Conservation (phyloP, 179 eudicot genomes). For the Actinidia arguta region DNA sequence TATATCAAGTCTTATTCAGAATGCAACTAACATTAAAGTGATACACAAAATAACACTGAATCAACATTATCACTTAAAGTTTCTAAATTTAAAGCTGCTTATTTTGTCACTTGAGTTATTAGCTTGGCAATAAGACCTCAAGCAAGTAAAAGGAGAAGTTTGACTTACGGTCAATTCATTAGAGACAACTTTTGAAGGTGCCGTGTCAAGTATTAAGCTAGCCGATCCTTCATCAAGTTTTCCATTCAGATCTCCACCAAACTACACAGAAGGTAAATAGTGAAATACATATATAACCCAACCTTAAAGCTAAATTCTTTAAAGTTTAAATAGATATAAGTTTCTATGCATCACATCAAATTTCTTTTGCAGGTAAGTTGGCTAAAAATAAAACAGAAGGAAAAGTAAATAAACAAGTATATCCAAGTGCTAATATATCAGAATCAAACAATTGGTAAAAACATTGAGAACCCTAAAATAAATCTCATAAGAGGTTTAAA, state of each 20-base stretch:
- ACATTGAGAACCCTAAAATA: neutral
- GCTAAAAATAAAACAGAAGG: neutral
- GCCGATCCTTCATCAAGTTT: conserved; percentile 84
- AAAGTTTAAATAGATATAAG: neutral
- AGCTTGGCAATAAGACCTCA: neutral
- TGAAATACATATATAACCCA: neutral
- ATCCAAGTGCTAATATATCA: neutral
- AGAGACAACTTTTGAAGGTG: conserved; percentile 95
- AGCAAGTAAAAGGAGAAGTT: conserved; percentile 15
- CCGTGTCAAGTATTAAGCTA: conserved; percentile 75
- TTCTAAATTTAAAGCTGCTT: neutral
- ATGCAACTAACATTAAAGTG: neutral
- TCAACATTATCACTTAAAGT: neutral
- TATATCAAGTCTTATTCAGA: too few species aligned
- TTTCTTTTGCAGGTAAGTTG: neutral
- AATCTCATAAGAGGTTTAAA: too few species aligned
- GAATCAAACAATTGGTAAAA: neutral
- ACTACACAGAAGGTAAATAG: conserved; percentile 45
- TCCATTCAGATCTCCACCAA: conserved; percentile 74
- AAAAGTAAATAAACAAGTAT: neutral
- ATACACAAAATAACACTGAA: neutral
- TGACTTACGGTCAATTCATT: conserved; percentile 85
- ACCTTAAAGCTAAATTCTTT: neutral
- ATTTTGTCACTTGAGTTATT: neutral
- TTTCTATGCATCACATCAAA: neutral